These are phyloP conservation scores for Carex arenaria DNA, from an alignment of 202 grass and related monocot genomes.

Conservation along the genomic window DNA sequence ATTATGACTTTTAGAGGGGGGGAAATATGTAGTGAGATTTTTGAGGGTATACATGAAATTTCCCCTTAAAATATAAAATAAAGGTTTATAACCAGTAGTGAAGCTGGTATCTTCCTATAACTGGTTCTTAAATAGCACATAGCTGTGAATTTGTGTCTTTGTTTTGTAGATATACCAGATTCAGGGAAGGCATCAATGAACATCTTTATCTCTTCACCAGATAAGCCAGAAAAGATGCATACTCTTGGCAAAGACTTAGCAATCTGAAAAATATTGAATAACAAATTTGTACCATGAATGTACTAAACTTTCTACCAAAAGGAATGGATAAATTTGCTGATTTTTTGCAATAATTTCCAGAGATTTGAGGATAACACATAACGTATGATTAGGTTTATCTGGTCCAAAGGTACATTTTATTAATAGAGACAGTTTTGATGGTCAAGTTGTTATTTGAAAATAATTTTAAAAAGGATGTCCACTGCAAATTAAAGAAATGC, in stretches of 20 bases:
- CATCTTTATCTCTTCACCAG: constrained; percentile 97
- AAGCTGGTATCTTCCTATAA: neutral
- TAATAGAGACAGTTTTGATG: neutral
- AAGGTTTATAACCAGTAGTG: neutral
- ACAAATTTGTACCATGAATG: neutral
- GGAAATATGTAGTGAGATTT: no score
- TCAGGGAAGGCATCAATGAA: constrained; percentile 84
- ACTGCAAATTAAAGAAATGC: neutral
- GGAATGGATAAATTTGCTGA: neutral
- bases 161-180: constrained; percentile 44
- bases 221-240: constrained; percentile 85
- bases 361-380: no score
- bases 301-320: neutral
- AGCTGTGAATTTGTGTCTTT: neutral
- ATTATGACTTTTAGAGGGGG: no score
- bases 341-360: neutral
- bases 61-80: neutral
- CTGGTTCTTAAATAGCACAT: neutral
- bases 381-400: neutral
- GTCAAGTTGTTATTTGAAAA: neutral
- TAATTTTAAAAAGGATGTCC: neutral
- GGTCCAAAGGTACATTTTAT: neutral
- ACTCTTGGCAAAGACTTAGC: constrained; percentile 57
- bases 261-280: constrained; percentile 36
- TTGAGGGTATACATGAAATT: no score